phyloP scores from a whole-genome alignment of 768 basidiomycete genomes.

The Cubamyces sp. region DNA sequence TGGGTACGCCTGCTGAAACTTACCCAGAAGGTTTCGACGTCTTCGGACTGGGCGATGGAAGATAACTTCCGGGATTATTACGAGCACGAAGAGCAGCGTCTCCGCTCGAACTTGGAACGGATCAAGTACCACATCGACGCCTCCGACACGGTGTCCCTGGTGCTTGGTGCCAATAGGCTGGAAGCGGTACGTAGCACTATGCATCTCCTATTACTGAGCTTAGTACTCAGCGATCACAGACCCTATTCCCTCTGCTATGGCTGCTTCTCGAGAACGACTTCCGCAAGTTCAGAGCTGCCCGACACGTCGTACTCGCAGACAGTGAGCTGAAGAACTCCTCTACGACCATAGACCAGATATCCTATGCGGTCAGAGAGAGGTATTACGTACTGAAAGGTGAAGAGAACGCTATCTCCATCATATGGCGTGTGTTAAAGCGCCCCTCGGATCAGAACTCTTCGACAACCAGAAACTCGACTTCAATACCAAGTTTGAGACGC shows the following conservation, averaged over 20 bases:
- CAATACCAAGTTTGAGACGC: not conserved
- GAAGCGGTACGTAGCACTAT: conserved; percentile 31
- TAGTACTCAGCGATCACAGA: not conserved
- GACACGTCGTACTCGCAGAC: not conserved
- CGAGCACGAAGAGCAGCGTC: conserved; percentile 32
- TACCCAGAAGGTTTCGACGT: not conserved
- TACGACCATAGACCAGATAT: not conserved
- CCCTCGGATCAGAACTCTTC: not conserved
- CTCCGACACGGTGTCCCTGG: conserved; percentile 32
- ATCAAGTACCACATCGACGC: conserved; percentile 36
- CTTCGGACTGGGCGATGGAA: not conserved
- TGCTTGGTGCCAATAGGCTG: conserved; percentile 33
- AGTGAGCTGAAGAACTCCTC: conserved; percentile 1
- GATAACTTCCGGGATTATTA: conserved; percentile 29
- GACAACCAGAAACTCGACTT: conserved; percentile 2
- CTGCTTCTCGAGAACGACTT: conserved; percentile 8
- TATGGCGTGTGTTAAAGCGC: not conserved
- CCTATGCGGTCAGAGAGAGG: not conserved
- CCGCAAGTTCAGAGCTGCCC: conserved; percentile 1
- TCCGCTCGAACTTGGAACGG: conserved; percentile 29
- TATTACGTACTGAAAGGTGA: not conserved
- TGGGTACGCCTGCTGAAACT: not conserved
- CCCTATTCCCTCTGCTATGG: not conserved
- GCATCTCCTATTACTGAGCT: not conserved
- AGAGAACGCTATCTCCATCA: not conserved